Evolutionary conservation across 1,139 yeast genomes (phyloP), one percentile per base, ranked within the genome.

Genomic region (Candida frijolesensis): DNA sequence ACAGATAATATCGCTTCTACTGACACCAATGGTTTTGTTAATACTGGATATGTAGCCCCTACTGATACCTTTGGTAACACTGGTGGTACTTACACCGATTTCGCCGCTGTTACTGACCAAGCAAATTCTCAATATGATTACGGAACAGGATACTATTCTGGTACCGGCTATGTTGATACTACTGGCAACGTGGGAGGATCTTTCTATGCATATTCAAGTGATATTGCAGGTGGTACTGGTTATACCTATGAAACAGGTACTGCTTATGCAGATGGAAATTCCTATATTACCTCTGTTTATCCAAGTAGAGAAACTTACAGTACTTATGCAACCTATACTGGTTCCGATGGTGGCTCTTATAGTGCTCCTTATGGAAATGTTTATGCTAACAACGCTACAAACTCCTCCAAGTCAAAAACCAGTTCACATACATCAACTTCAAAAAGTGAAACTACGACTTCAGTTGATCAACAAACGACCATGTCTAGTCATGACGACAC

Each of bases 391-490:
- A n/a, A 40, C 33, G 46, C 10, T 7, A 8, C 56, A 41, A 33
- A 42, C n/a, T 14, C 22, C 14, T 12, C 15, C 27, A 18, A 12
- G 8, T 7, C 35, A 15, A 54, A 54, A 37, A 49, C 61, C 38
- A 43, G 49, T 25, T 46, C 54, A 33, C 46, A 53, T 29, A 49
- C 53, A 27, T 46, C 54, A 39, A 53, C 56, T 25, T 30, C 55
- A 22, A 41, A 29, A 37, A 53, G 51, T 33, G 14, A 43, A 41
- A 57, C 19, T 29, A 15, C 34, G 10, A 18, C 41, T 5, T 16
- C 35, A 9, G 7, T 7, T 14, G 8, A 33, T 4, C 8, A 33
- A 14, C 35, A 33, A 33, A 14, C 41, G 9, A 18, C 41, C n/a
- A 16, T 29, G 4, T 19, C 22, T 19, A 19, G 22, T 19, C 22